These are phyloP conservation scores for Coffea canephora DNA, from an alignment of 257 asterid species.

Conservation along the genomic window DNA sequence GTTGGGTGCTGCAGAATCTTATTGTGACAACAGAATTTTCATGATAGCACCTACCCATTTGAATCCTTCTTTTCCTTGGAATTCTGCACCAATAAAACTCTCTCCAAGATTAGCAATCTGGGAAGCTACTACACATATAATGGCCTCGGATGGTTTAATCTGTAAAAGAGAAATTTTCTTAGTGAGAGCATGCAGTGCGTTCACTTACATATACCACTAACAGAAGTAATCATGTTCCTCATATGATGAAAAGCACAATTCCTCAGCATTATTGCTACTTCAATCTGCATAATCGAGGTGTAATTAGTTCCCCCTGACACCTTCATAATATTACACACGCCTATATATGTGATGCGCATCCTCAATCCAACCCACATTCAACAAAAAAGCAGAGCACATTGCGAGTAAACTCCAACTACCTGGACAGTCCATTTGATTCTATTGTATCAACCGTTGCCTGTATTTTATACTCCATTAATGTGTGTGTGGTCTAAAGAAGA, in stretches of 20 bases:
- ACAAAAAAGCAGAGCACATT: neutral
- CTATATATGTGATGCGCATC: no score
- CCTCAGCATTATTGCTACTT: neutral
- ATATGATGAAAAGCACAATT: neutral
- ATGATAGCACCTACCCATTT: slow-evolving; percentile 40
- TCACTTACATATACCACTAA: neutral
- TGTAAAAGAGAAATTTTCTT: slow-evolving; percentile 27
- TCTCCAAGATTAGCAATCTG: slow-evolving; percentile 97
- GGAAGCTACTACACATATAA: slow-evolving; percentile 74
- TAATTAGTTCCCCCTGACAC: neutral
- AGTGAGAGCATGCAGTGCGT: slow-evolving; percentile 10
- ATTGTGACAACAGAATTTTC: neutral
- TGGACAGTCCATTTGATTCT: neutral
- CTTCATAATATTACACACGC: neutral
- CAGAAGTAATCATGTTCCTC: neutral
- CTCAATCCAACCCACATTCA: neutral
- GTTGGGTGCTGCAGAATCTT: neutral
- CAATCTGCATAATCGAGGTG: neutral
- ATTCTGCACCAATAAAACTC: slow-evolving; percentile 82
- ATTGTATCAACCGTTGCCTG: neutral
- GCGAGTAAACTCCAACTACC: neutral
- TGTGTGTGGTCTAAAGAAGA: neutral
- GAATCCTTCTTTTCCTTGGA: slow-evolving; percentile 59
- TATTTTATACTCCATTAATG: neutral
- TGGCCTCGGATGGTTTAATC: slow-evolving; percentile 53